Evolutionary conservation across 805 yeast genomes (phyloP).

Genomic region (Sugiyamaella lignohabitans): DNA sequence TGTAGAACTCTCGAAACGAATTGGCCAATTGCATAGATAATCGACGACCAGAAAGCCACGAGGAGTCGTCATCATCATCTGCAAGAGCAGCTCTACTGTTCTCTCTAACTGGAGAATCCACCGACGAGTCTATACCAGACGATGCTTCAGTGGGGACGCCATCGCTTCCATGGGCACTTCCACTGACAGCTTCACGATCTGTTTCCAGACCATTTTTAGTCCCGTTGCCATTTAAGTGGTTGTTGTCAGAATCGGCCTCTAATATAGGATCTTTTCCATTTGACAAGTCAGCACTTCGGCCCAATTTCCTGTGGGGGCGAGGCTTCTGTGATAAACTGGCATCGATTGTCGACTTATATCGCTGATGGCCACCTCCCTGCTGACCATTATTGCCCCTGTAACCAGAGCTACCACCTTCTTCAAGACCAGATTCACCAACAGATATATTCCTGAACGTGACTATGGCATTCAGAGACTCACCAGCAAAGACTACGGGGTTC

Average conservation of each 20-base stretch:
- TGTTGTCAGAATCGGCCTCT: too few species aligned
- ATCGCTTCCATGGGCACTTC: too few species aligned
- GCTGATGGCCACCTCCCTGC: neutral
- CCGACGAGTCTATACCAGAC: neutral
- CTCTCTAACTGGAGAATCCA: neutral
- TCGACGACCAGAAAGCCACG: conserved; percentile 8
- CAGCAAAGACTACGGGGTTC: conserved; percentile 35
- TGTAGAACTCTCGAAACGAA: conserved; percentile 13
- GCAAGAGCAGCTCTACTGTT: neutral
- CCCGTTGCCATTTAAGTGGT: too few species aligned
- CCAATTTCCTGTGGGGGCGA: neutral
- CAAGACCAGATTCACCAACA: conserved; percentile 4
- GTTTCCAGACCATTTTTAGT: neutral
- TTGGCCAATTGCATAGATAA: conserved; percentile 17
- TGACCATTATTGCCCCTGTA: conserved; percentile 2
- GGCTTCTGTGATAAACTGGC: neutral
- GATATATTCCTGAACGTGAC: conserved; percentile 30
- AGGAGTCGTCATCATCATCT: neutral
- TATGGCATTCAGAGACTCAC: conserved; percentile 31
- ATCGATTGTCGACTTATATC: neutral
- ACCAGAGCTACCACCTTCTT: too few species aligned
- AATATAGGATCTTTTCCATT: neutral
- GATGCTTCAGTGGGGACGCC: too few species aligned
- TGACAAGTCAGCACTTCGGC: neutral
- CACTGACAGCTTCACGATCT: neutral